Conservation (phyloP, 768 basidiomycete genomes). For the Coprinopsis sp. region DNA sequence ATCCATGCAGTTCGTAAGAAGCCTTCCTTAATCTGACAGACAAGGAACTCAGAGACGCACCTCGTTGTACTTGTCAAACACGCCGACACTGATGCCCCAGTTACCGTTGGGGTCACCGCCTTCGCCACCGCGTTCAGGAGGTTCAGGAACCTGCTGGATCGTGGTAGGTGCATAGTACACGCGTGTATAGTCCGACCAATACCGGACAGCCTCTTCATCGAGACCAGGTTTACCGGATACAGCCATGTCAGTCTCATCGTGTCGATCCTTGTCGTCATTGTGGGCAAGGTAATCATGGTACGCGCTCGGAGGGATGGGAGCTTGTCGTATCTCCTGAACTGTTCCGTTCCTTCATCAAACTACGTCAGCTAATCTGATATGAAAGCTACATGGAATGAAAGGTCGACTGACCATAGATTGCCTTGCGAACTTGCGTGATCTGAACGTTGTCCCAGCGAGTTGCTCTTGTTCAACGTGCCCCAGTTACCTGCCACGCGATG, state of each 20-base stretch:
- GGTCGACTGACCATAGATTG: constrained; percentile 8
- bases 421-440: constrained; percentile 21
- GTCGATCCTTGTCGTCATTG: constrained; percentile 12
- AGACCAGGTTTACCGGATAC: too few relatives aligned
- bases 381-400: too few relatives aligned
- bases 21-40: too few relatives aligned
- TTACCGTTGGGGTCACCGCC: constrained; percentile 48
- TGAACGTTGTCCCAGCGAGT: constrained; percentile 30
- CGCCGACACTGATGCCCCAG: constrained; percentile 51
- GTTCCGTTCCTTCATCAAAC: constrained; percentile 9
- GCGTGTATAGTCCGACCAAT: constrained; percentile 68
- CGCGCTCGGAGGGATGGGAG: constrained; percentile 43
- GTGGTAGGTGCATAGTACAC: constrained; percentile 63
- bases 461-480: constrained; percentile 47
- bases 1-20: too few relatives aligned
- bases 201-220: constrained; percentile 35
- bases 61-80: constrained; percentile 51
- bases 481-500: constrained; percentile 51
- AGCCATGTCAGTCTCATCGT: neutral
- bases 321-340: constrained; percentile 12
- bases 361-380: too few relatives aligned
- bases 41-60: constrained; percentile 36
- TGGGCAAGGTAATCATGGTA: constrained; percentile 50
- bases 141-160: constrained; percentile 59
- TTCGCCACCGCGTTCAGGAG: constrained; percentile 48